phyloP scores from a whole-genome alignment of 129 eudicot species.

The Lonicera japonica region DNA sequence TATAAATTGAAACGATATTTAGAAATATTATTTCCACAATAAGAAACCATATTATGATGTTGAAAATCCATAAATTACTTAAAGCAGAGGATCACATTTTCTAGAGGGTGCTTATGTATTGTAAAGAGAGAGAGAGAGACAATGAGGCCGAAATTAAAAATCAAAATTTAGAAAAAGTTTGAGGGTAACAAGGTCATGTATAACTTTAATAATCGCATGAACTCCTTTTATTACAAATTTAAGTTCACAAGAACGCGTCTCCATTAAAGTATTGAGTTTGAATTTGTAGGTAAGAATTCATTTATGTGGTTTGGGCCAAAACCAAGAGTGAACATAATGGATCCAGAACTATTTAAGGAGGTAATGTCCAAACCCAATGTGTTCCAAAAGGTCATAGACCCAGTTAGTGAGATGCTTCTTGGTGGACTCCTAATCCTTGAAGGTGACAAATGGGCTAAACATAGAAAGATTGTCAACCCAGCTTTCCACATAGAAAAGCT shows the following conservation, averaged over 20 bases:
- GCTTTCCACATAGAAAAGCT: conserved; percentile 35
- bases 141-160: too few relatives aligned
- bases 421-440: conserved; percentile 26
- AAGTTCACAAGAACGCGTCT: too few relatives aligned
- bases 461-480: conserved; percentile 32
- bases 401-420: conserved; percentile 10
- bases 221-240: too few relatives aligned
- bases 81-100: too few relatives aligned
- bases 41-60: not conserved
- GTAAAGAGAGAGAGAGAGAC: too few relatives aligned
- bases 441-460: conserved; percentile 41
- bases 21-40: not conserved
- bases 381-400: conserved; percentile 9
- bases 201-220: too few relatives aligned
- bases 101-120: too few relatives aligned
- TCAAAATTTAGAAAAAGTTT: not conserved
- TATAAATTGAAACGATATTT: too few relatives aligned
- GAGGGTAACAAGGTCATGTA: not conserved
- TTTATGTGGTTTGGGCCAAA: conserved; percentile 21
- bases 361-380: not conserved
- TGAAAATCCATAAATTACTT: too few relatives aligned
- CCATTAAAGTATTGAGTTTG: not conserved
- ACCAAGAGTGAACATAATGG: conserved; percentile 6
- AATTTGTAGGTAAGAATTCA: conserved; percentile 2
- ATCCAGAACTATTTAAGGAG: conserved; percentile 15